A percentile compares a stretch with the other conserved stretches of the same genome.
phyloP scores from a whole-genome alignment of 305 asterid species.

The Plantago lanceolata region DNA sequence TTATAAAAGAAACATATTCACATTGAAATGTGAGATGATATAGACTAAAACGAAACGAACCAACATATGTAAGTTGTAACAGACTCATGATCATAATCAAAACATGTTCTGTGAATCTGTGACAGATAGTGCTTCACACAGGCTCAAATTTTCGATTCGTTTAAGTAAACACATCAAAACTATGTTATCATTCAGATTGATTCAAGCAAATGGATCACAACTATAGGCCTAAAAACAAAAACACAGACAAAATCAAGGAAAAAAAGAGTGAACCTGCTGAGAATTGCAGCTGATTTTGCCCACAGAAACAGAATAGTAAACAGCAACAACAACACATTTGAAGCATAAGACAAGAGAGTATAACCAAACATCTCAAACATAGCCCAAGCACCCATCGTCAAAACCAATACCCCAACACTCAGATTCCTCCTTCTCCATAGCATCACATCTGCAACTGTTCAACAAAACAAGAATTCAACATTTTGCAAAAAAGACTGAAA shows the following conservation, averaged over 20 bases:
- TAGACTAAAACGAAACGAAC: too few species aligned
- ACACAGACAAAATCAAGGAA: not conserved
- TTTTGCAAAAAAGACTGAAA: slow-evolving; percentile 3
- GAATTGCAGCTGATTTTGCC: slow-evolving; percentile 88
- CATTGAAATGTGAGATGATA: too few species aligned
- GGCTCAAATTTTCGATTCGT: too few species aligned
- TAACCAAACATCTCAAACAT: slow-evolving; percentile 81
- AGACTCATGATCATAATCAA: too few species aligned
- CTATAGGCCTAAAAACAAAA: not conserved
- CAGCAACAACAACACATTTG: slow-evolving; percentile 73
- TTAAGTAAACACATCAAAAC: too few species aligned
- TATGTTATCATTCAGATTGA: too few species aligned
- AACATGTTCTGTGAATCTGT: too few species aligned
- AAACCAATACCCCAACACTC: slow-evolving; percentile 47
- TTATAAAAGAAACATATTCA: too few species aligned
- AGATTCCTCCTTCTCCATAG: slow-evolving; percentile 65
- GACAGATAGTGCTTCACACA: too few species aligned
- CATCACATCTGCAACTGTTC: slow-evolving; percentile 82
- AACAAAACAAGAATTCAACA: slow-evolving; percentile 20
- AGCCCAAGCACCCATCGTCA: slow-evolving; percentile 63
- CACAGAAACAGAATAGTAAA: slow-evolving; percentile 79
- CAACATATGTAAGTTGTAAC: too few species aligned
- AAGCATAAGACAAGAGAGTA: slow-evolving; percentile 60
- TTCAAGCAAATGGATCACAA: not conserved
- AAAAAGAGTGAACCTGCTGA: slow-evolving; percentile 53